These are phyloP conservation scores for Salix caprea DNA, from an alignment of 345 rosid genomes.

Conservation along the genomic window DNA sequence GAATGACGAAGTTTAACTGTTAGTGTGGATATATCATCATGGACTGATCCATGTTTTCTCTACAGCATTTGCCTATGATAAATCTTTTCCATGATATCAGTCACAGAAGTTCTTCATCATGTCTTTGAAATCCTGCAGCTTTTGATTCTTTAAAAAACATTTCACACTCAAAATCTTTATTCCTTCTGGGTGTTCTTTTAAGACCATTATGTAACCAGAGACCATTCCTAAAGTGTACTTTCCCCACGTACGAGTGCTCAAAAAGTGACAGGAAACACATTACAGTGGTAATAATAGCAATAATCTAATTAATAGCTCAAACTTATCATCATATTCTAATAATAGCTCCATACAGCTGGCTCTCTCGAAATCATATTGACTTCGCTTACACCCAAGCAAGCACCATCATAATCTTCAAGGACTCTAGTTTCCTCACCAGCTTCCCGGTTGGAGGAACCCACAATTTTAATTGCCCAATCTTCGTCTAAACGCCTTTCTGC, in stretches of 20 bases:
- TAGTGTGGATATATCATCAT: background rate
- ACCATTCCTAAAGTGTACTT: background rate
- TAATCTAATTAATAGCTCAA: background rate
- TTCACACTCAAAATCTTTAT: background rate
- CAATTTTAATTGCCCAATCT: slow-evolving; percentile 11
- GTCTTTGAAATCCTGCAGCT: background rate
- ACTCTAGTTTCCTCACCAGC: slow-evolving; percentile 16
- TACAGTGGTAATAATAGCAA: background rate
- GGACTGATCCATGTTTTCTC: background rate
- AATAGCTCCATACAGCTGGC: slow-evolving; percentile 25
- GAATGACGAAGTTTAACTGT: background rate
- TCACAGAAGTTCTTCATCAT: background rate
- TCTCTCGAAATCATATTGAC: slow-evolving; percentile 21
- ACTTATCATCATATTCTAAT: background rate
- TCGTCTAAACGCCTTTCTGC: background rate
- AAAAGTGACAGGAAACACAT: background rate
- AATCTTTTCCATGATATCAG: background rate
- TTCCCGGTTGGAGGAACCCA: slow-evolving; percentile 17
- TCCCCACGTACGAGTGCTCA: background rate
- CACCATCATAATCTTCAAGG: slow-evolving; percentile 20
- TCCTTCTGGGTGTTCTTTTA: background rate
- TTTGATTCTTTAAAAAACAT: background rate
- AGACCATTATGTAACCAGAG: background rate
- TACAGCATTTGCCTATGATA: background rate
- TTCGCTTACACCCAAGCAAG: slow-evolving; percentile 17